Conservation (phyloP, 2,329 filamentous ascomycete genomes). For the Byssochlamys sp. region DNA sequence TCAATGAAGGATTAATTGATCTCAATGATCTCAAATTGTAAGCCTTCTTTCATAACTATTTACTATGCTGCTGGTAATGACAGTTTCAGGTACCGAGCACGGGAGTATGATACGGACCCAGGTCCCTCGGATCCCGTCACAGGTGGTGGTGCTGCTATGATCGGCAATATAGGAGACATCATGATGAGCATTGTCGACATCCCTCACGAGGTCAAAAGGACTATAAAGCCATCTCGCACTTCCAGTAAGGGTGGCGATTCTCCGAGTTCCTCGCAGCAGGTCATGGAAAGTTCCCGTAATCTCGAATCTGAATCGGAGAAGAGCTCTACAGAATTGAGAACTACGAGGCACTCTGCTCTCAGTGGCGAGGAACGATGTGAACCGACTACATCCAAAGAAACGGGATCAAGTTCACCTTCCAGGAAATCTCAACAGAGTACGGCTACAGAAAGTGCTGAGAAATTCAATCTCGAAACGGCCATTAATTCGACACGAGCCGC, state of each 20-base stretch:
- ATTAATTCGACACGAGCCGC: slow-evolving; percentile 59
- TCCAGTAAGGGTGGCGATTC: not conserved
- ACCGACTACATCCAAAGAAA: no score
- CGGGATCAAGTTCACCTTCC: not conserved
- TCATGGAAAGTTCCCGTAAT: not conserved
- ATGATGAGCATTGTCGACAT: slow-evolving; percentile 73
- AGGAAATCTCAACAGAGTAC: not conserved
- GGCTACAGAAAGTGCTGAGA: slow-evolving; percentile 7
- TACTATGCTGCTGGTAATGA: slow-evolving; percentile 22
- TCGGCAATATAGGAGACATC: slow-evolving; percentile 74
- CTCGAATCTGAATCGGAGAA: not conserved
- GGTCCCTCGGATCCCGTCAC: slow-evolving; percentile 72
- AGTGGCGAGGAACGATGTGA: not conserved
- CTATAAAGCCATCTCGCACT: not conserved
- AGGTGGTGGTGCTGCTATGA: slow-evolving; percentile 63
- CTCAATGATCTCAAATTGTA: slow-evolving; percentile 66
- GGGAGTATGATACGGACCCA: slow-evolving; percentile 67
- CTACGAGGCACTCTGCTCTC: not conserved
- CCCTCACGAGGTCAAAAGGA: slow-evolving; percentile 29
- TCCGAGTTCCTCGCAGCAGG: not conserved
- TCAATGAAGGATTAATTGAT: slow-evolving; percentile 54
- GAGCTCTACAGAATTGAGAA: not conserved
- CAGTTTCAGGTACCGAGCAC: slow-evolving; percentile 37
- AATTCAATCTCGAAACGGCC: slow-evolving; percentile 45
- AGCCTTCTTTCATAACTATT: slow-evolving; percentile 18